Base-by-base conservation (phyloP, 2,329 filamentous ascomycete species). In the Pleomassaria siparia region DNA sequence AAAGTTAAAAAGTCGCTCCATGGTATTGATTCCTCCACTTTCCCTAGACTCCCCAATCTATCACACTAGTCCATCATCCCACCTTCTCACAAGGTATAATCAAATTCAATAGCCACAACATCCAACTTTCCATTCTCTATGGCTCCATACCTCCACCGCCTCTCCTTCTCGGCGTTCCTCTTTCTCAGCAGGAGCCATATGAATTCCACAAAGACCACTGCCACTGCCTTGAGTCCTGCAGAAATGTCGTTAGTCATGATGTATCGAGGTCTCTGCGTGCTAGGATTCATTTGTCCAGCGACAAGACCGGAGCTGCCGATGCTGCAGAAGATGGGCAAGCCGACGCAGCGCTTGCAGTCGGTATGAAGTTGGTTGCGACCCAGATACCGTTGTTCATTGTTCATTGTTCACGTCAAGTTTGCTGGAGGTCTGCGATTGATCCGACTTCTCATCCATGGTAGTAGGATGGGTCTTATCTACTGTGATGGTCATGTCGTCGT, bases 271-370 rank as follows among this genome's bases (percentile, higher is more conserved):
- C 54, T 62, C 44, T 70, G 58, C 1, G 53, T 44, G 15, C 36
- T 56, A 1, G 68, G 67, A 46, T 71, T 71, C n/a, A 71, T 47
- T 50, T 72, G 66, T 5, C 58, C 60, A 3, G 66, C 57, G 2
- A 67, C 60, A 2, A 72, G 28, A 8, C 53, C 56, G 2, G 61
- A 47, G 28, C 68, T 67, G 3, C 55, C 67, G 24, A 71, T 51
- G 4, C 58, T 66, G 32, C 61, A 61, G 20, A 59, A 48, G 28
- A 70, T 51, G 0, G 68, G 64, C 39, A 66, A 54, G 21, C 60
- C 66, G 13, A 70, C 53, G 8, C 56, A 54, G n/a, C 67, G 66
- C 45, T 71, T 70, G 33, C 44, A 55, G 40, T 72, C 69, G 69
- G 69, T 12, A 59, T 49, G 7, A 68, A 46, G 43, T 71, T 72